A percentile compares a stretch with the other conserved stretches of the same genome.
These are phyloP conservation scores for Cladosporium colombiae DNA, from an alignment of 2,329 filamentous ascomycete genomes.

Conservation along the genomic window DNA sequence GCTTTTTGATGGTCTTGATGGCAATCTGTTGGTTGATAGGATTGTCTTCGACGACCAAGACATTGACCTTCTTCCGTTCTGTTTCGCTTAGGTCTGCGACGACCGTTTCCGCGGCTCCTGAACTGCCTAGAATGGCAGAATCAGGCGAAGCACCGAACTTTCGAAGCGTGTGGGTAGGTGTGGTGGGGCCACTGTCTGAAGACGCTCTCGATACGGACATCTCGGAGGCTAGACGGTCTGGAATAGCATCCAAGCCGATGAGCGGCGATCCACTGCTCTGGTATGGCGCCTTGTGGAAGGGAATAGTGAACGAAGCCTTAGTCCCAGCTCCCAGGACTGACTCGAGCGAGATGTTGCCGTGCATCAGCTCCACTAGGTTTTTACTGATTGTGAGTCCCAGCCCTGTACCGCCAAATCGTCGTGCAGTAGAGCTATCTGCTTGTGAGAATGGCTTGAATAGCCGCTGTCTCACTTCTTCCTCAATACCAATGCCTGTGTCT, in stretches of 20 bases:
- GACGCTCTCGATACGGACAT: constrained; percentile 64
- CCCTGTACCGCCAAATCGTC: constrained; percentile 77
- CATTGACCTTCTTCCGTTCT: constrained; percentile 64
- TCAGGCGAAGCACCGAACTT: constrained; percentile 24
- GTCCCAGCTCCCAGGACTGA: constrained; percentile 69
- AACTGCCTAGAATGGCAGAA: constrained; percentile 23
- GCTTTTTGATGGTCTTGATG: constrained; percentile 70
- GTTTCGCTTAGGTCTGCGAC: constrained; percentile 55
- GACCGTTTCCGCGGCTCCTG: constrained; percentile 38
- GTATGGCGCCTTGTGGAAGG: constrained; percentile 70
- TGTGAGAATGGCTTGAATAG: constrained; percentile 82
- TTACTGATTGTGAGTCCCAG: constrained; percentile 79
- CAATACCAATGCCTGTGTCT: constrained; percentile 80
- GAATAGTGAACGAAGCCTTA: constrained; percentile 73
- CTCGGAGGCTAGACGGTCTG: constrained; percentile 63
- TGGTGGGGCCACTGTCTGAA: constrained; percentile 58
- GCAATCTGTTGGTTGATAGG: constrained; percentile 72
- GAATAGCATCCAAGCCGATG: constrained; percentile 64
- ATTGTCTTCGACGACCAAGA: constrained; percentile 84
- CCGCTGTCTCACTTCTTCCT: constrained; percentile 70
- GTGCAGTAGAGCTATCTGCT: constrained; percentile 75
- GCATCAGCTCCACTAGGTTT: constrained; percentile 78
- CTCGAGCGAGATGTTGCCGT: constrained; percentile 69
- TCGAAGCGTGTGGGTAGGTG: constrained; percentile 26
- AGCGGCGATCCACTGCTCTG: constrained; percentile 47